Evolutionary conservation across 2,329 filamentous ascomycete genomes (phyloP).

Genomic region (Aspergillus ruber): DNA sequence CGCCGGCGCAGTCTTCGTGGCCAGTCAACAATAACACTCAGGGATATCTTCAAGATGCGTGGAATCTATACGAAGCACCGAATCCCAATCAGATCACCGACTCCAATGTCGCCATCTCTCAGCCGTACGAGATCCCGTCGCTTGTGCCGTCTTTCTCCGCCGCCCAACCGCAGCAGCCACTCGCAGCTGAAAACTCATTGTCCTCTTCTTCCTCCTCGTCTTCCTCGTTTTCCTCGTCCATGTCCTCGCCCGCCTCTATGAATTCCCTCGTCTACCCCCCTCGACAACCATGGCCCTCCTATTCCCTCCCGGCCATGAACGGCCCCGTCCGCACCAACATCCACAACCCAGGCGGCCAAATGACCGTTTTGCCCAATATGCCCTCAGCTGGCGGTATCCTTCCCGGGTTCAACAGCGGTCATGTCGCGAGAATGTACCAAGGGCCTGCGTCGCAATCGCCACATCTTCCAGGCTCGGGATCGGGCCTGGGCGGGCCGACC

Average conservation of each 20-base stretch:
- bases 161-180: slow-evolving; percentile 18
- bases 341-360: slow-evolving; percentile 63
- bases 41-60: too few relatives aligned
- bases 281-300: slow-evolving; percentile 44
- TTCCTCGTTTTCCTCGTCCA: too few relatives aligned
- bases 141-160: slow-evolving; percentile 11
- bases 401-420: slow-evolving; percentile 55
- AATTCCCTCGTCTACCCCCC: neutral
- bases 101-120: too few relatives aligned
- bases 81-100: too few relatives aligned
- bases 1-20: too few relatives aligned
- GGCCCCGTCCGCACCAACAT: slow-evolving; percentile 73
- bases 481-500: slow-evolving; percentile 48
- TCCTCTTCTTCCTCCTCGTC: too few relatives aligned
- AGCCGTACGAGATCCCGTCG: too few relatives aligned
- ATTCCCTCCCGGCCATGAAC: slow-evolving; percentile 56
- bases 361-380: slow-evolving; percentile 62
- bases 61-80: too few relatives aligned
- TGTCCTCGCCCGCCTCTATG: neutral
- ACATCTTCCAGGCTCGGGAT: slow-evolving; percentile 48
- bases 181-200: too few relatives aligned
- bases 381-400: slow-evolving; percentile 47
- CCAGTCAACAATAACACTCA: too few relatives aligned
- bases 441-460: slow-evolving; percentile 8
- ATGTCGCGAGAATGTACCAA: slow-evolving; percentile 56